Base-by-base conservation (phyloP, 1,284 basidiomycete genomes). In the Polyporus tsugae region DNA sequence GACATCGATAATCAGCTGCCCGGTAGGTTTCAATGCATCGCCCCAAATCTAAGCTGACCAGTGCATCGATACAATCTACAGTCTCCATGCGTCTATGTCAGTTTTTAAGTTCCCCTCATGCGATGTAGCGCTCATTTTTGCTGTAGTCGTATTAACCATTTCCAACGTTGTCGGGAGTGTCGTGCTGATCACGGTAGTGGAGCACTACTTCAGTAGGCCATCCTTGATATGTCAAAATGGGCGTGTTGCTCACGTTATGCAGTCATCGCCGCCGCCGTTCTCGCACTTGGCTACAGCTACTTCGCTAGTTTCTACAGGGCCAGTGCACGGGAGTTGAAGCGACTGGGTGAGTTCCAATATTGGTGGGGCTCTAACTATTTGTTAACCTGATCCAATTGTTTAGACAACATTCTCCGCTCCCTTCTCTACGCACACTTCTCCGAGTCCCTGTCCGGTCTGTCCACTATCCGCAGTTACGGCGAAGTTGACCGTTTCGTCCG, bases 381-480 rank as follows among this genome's bases (percentile, higher is more conserved):
- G 6, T 15, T 35, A 62, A 36, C 36, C 38, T 7, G 22, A 9
- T 42, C 25, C 6, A n/a, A 22, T 62, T 53, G 19, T 55, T 55
- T 75, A 84, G 90, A 92, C 74, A 83, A 88, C 0, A 88, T 91
- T 81, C 82, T 92, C 15, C 88, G 91, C 52, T 90, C 89, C 0
- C 78, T 91, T 33, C 83, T 95, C 17, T 95, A 95, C 77, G 87
- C 91, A 1, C 94, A 95, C 80, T 92, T 95, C 75, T 89, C 91
- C 0, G 94, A 96, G 80, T 92, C 92, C 0, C 81, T 96, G 1
- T 89, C 85, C 77, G 94, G 93, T 4, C 80, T 95, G 11, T 85
- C 91, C 0, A 95, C 93, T 0, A 91, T 95, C 59, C 86, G 92
- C 29, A 91, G 90, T 49, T 94, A 92, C 72, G 87, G 87, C 33